A percentile compares a stretch with the other conserved stretches of the same genome.
Conservation (phyloP, 202 grass and related monocot genomes). For the Carex arenaria region DNA sequence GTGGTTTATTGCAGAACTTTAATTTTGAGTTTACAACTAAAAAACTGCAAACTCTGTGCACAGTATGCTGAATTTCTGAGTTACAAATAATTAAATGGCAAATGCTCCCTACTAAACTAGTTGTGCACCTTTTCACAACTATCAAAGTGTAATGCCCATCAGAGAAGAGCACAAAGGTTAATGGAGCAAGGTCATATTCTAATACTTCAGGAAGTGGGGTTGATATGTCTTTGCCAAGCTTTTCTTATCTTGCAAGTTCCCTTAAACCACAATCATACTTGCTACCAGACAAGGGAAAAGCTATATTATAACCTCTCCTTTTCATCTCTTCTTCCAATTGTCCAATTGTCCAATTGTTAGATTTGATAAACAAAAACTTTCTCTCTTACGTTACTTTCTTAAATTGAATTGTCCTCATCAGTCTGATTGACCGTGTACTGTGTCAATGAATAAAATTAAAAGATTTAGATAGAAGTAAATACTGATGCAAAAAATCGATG, state of each 20-base stretch:
- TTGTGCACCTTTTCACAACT: too few species aligned
- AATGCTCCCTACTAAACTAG: too few species aligned
- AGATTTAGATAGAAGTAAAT: background rate
- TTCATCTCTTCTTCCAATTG: background rate
- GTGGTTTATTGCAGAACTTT: background rate
- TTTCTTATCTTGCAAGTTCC: background rate
- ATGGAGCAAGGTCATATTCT: too few species aligned
- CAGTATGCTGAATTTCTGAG: background rate
- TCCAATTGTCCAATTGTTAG: background rate
- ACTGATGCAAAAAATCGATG: background rate
- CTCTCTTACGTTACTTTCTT: background rate
- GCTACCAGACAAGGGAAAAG: background rate
- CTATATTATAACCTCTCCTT: background rate
- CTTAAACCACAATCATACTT: background rate
- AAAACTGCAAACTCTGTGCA: background rate
- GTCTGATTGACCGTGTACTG: background rate
- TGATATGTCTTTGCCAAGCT: too few species aligned
- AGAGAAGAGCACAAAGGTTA: too few species aligned
- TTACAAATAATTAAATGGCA: too few species aligned
- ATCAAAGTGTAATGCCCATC: too few species aligned
- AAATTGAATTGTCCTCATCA: background rate
- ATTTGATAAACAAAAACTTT: background rate
- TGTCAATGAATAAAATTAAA: background rate
- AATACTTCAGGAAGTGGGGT: too few species aligned
- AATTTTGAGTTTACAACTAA: background rate